Conservation (phyloP, 257 asterid genomes). For the Galeopsis tetrahit region DNA sequence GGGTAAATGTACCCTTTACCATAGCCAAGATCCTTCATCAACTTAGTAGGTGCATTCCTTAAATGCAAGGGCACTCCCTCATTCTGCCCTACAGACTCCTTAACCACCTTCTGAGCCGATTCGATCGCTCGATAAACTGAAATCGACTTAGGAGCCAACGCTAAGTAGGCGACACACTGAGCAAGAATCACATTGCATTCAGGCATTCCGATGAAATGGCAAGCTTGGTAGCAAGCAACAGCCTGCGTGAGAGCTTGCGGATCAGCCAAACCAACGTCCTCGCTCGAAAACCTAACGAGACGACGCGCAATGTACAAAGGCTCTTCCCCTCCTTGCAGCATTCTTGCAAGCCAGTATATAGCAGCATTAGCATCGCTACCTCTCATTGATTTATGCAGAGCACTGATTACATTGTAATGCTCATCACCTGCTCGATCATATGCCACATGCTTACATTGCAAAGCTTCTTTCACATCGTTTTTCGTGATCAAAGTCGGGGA, state of each 20-base stretch:
- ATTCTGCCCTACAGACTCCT: slow-evolving; percentile 81
- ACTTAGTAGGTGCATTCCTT: slow-evolving; percentile 93
- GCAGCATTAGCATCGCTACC: slow-evolving; percentile 82
- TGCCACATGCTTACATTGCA: slow-evolving; percentile 77
- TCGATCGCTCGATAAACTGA: slow-evolving; percentile 64
- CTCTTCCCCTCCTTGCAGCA: slow-evolving; percentile 92
- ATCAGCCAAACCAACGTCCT: slow-evolving; percentile 84
- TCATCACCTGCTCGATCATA: slow-evolving; percentile 81
- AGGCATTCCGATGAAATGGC: slow-evolving; percentile 85
- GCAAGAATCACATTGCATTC: slow-evolving; percentile 78
- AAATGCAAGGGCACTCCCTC: slow-evolving; percentile 80
- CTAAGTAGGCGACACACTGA: slow-evolving; percentile 76
- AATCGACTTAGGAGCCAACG: slow-evolving; percentile 80
- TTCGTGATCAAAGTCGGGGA: slow-evolving; percentile 17
- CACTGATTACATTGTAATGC: slow-evolving; percentile 80
- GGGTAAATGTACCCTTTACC: slow-evolving; percentile 76
- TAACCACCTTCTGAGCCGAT: slow-evolving; percentile 65
- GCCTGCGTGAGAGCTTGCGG: slow-evolving; percentile 80
- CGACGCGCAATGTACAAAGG: slow-evolving; percentile 85
- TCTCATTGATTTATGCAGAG: slow-evolving; percentile 88
- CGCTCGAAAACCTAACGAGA: slow-evolving; percentile 72
- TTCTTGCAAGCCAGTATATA: slow-evolving; percentile 80
- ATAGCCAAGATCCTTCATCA: slow-evolving; percentile 83
- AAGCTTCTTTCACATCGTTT: slow-evolving; percentile 60
- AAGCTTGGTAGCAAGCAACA: slow-evolving; percentile 81